Evolutionary conservation across 2,329 filamentous ascomycete genomes (phyloP), one percentile per base, ranked within the genome.

Genomic region (Tolypocladium nubicola): DNA sequence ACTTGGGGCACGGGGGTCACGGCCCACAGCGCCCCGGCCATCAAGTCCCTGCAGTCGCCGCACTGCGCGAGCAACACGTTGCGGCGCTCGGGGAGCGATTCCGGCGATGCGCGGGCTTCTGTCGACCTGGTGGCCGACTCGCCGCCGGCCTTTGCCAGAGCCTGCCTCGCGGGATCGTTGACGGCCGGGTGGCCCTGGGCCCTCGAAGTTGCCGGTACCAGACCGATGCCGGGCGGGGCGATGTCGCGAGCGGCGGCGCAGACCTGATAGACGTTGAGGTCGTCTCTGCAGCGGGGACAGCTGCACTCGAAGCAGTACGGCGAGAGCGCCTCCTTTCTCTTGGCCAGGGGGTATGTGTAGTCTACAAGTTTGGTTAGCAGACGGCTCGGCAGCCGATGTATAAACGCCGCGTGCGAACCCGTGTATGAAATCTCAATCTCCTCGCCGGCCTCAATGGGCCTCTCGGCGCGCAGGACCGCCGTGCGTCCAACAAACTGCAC

Each of bases 351-450:
- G 52, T 74, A 68, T 3, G 75, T 79, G 60, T 74, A 75, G 58
- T 83, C 81, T 83, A 21, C 52, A 2, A 1, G 11, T 10, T 45
- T 35, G 10, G 30, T 45, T 6, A 47, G 23, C 41, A 30, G 50
- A 61, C 21, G 57, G 53, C 26, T 37, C 53, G n/a, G 37, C 39
- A 9, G 16, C 9, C 21, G n/a, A 45, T 52, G 38, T 30, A 30
- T 19, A 10, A 2, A 26, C 14, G 47, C n/a, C n/a, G 21, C 7
- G n/a, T 23, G 65, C 73, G 59, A 69, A 79, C 83, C 82, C 40
- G 83, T 80, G 61, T 86, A 86, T 1, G 81, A 84, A 39, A 86
- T 83, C 58, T 79, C 76, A 56, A 86, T 76, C 69, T 85, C 80
- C 33, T 84, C 77, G 9, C 76, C 81, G 38, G 71, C 65, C 16